Evolutionary conservation across 371 early-diverging fungal species (phyloP).

Genomic region (Choanephora cucurbitarum): DNA sequence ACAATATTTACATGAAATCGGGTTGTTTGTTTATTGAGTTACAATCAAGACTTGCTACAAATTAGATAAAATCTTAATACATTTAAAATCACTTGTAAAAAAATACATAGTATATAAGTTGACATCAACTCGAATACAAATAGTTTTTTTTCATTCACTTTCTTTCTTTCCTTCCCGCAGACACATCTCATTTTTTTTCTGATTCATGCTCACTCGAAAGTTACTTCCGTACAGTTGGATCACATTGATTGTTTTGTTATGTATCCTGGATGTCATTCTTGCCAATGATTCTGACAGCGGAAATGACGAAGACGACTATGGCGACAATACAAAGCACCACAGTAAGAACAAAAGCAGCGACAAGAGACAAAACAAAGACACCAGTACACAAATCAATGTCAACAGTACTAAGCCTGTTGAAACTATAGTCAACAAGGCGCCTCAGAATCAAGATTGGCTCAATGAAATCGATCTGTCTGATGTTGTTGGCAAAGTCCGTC

Average conservation of each 20-base stretch:
- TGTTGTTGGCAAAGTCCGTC: constrained; percentile 29
- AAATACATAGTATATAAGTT: not conserved
- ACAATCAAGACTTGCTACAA: not conserved
- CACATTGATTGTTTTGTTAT: constrained; percentile 8
- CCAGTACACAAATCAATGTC: not conserved
- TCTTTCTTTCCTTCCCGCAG: not conserved
- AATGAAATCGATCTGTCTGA: constrained; percentile 54
- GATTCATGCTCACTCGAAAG: constrained; percentile 15
- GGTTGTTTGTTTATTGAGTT: not conserved
- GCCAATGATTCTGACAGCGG: constrained; percentile 12
- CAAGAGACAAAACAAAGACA: not conserved
- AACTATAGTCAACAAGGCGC: constrained; percentile 20
- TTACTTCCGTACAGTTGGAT: constrained; percentile 14
- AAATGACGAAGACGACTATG: constrained; percentile 5
- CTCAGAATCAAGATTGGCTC: constrained; percentile 55
- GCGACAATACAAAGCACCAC: constrained; percentile 1
- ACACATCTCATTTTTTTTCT: not conserved
- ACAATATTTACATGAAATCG: not conserved
- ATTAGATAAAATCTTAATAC: not conserved
- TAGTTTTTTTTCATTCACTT: not conserved
- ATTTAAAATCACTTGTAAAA: not conserved
- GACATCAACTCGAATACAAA: not conserved
- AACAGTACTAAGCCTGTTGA: not conserved
- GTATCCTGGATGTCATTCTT: constrained; percentile 3
- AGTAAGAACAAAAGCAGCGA: not conserved